phyloP scores from a whole-genome alignment of 2,329 filamentous ascomycete genomes.

The Clonostachys solani region DNA sequence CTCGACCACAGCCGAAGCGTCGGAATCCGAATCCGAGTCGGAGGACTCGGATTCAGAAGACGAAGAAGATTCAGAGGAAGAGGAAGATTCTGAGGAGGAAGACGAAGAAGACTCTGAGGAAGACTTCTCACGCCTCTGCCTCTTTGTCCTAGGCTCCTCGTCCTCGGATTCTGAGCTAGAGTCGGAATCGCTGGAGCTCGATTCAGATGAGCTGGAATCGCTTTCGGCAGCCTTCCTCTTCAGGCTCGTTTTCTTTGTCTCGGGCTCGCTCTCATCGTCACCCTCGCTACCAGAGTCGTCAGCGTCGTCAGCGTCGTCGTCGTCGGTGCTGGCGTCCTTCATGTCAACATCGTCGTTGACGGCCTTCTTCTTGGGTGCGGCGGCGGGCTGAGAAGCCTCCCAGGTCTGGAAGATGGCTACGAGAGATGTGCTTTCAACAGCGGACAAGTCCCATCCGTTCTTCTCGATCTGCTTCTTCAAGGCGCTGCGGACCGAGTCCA shows the following conservation, averaged over 20 bases:
- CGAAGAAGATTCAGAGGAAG: slow-evolving; percentile 25
- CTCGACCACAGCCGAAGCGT: slow-evolving; percentile 10
- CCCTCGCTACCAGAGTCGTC: slow-evolving; percentile 15
- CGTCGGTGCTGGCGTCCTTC: slow-evolving; percentile 32
- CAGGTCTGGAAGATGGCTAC: slow-evolving; percentile 46
- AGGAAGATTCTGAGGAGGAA: slow-evolving; percentile 25
- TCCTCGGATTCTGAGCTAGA: slow-evolving; percentile 47
- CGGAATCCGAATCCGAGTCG: slow-evolving; percentile 24
- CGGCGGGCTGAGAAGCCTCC: slow-evolving; percentile 26
- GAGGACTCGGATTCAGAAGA: slow-evolving; percentile 11
- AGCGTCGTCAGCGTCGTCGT: slow-evolving; percentile 23
- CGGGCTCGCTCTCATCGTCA: slow-evolving; percentile 12
- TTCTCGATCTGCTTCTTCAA: slow-evolving; percentile 60
- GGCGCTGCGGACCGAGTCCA: slow-evolving; percentile 25
- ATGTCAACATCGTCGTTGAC: slow-evolving; percentile 38
- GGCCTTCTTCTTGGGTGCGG: slow-evolving; percentile 13
- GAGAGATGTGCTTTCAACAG: slow-evolving; percentile 30
- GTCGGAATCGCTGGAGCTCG: slow-evolving; percentile 34
- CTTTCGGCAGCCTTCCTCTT: slow-evolving; percentile 33
- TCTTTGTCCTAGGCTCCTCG: slow-evolving; percentile 18
- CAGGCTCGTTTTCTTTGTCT: slow-evolving; percentile 17
- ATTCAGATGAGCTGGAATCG: slow-evolving; percentile 26
- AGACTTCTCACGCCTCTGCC: slow-evolving; percentile 8
- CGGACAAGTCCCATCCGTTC: slow-evolving; percentile 39
- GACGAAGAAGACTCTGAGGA: slow-evolving; percentile 14